These are phyloP conservation scores for Dillenia suffruticosa DNA, from an alignment of 164 flowering plant species.

Conservation along the genomic window DNA sequence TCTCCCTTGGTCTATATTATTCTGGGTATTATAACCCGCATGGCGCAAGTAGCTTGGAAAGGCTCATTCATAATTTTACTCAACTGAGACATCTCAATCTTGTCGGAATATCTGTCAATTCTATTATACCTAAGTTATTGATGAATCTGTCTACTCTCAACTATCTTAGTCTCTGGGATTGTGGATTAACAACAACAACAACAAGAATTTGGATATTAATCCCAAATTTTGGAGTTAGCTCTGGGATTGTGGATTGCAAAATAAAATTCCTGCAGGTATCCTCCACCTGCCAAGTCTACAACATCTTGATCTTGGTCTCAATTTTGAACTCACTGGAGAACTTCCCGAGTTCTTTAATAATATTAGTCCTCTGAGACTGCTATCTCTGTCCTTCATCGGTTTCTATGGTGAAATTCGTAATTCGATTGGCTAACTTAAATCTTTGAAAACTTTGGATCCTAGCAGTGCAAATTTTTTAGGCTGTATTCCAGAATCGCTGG, in stretches of 20 bases:
- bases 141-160: constrained; percentile 13
- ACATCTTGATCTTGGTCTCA: no score
- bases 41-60: background rate
- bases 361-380: background rate
- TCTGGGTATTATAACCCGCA: background rate
- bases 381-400: background rate
- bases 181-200: no score
- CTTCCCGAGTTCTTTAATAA: background rate
- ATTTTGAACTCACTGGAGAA: background rate
- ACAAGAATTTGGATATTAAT: no score
- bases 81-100: constrained; percentile 8
- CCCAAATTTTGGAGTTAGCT: no score
- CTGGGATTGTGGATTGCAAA: no score
- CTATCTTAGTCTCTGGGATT: background rate
- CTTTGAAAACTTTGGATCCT: background rate
- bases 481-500: background rate
- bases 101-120: background rate
- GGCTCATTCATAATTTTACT: constrained; percentile 2
- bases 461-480: no score
- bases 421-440: constrained; percentile 8
- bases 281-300: constrained; percentile 5
- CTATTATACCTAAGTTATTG: constrained; percentile 7
- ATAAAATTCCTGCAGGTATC: background rate
- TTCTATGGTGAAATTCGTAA: constrained; percentile 10
- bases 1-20: constrained; percentile 11